Evolutionary conservation across 2,329 filamentous ascomycete species (phyloP).

Genomic region (Venturia carpophila): DNA sequence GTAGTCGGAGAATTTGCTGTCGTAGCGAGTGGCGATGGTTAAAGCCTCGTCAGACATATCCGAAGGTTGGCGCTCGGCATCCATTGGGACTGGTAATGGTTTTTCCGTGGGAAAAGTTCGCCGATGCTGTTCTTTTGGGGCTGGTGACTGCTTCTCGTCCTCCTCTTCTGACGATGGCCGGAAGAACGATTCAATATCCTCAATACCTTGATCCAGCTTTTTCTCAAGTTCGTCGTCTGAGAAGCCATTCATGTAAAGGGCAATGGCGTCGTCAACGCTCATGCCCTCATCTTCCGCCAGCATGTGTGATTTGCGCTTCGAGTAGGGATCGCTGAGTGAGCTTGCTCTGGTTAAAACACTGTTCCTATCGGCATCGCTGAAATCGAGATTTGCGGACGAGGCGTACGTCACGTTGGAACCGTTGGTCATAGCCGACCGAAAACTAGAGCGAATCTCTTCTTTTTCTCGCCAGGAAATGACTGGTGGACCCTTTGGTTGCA

Average conservation of each 20-base stretch:
- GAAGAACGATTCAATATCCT: slow-evolving; percentile 13
- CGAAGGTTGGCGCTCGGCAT: not conserved
- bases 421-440: slow-evolving; percentile 50
- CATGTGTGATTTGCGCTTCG: slow-evolving; percentile 21
- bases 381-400: slow-evolving; percentile 49
- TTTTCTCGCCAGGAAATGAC: slow-evolving; percentile 16
- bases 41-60: not conserved
- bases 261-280: slow-evolving; percentile 54
- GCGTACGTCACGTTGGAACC: slow-evolving; percentile 40
- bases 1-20: slow-evolving; percentile 11
- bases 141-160: not conserved
- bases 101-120: not conserved
- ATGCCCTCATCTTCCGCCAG: slow-evolving; percentile 39
- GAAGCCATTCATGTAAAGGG: slow-evolving; percentile 53
- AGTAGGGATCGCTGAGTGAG: slow-evolving; percentile 54
- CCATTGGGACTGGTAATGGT: not conserved
- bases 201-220: slow-evolving; percentile 10
- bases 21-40: not conserved
- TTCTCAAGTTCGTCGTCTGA: slow-evolving; percentile 34
- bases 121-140: not conserved
- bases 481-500: slow-evolving; percentile 4
- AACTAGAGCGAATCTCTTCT: slow-evolving; percentile 47
- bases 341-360: slow-evolving; percentile 74
- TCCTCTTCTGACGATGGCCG: not conserved
- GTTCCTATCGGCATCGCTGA: slow-evolving; percentile 68